Conservation (phyloP, 352 stramenopile genomes). For the Pythium insidiosum region DNA sequence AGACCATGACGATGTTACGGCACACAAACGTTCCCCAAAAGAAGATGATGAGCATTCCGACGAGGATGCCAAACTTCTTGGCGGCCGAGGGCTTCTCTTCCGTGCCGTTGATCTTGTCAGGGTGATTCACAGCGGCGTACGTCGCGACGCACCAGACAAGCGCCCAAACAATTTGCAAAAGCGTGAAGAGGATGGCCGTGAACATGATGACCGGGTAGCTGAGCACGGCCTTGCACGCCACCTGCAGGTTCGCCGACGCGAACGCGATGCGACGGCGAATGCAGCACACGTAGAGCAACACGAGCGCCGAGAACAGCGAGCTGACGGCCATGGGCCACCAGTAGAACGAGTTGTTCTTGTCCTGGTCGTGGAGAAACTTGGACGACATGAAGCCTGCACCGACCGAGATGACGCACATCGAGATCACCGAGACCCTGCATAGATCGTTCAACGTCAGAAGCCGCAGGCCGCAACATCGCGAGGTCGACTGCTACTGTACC, state of each 20-base stretch:
- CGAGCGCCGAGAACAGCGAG: constrained; percentile 30
- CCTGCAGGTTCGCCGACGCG: constrained; percentile 75
- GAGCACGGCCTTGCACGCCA: constrained; percentile 66
- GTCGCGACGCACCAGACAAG: constrained; percentile 69
- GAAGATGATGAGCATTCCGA: constrained; percentile 81
- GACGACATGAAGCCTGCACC: constrained; percentile 24
- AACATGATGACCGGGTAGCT: constrained; percentile 66
- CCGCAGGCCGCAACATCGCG: background rate
- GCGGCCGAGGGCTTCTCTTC: constrained; percentile 19
- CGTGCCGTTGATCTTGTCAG: constrained; percentile 30
- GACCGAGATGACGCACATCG: constrained; percentile 31
- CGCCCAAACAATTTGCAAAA: constrained; percentile 67
- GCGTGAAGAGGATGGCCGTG: constrained; percentile 53
- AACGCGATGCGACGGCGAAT: constrained; percentile 56
- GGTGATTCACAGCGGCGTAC: constrained; percentile 50
- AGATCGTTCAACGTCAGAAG: background rate
- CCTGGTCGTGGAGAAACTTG: constrained; percentile 30
- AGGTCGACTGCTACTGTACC: constrained; percentile 9
- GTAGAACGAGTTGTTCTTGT: constrained; percentile 28
- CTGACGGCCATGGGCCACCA: constrained; percentile 39
- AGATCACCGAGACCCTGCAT: constrained; percentile 32
- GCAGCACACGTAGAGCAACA: constrained; percentile 47
- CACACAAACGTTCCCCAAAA: constrained; percentile 73
- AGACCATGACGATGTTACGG: constrained; percentile 77
- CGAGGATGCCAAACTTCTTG: constrained; percentile 39